Evolutionary conservation across 2,329 filamentous ascomycete genomes (phyloP).

Genomic region (Aspergillus pseudoterreus): DNA sequence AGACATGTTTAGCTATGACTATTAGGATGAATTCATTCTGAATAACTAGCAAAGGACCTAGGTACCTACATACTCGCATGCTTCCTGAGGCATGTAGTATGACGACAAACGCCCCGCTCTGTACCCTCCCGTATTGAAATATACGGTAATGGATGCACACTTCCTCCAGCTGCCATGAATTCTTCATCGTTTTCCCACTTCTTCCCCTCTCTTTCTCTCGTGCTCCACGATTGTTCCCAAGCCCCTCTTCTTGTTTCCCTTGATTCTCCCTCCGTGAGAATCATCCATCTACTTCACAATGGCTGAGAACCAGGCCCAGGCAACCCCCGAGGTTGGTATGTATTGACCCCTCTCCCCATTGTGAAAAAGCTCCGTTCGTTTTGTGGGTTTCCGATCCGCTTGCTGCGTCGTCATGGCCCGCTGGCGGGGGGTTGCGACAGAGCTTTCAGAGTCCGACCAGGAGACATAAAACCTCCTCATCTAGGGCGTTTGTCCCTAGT

Average conservation of each 20-base stretch:
- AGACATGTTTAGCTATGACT: too few relatives aligned
- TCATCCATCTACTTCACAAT: slow-evolving; percentile 28
- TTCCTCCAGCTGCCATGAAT: too few relatives aligned
- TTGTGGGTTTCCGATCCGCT: slow-evolving; percentile 27
- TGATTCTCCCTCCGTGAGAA: slow-evolving; percentile 18
- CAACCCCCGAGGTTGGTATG: slow-evolving; percentile 39
- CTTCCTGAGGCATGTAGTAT: too few relatives aligned
- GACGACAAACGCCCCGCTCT: too few relatives aligned
- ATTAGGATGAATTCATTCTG: too few relatives aligned
- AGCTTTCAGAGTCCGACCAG: not conserved
- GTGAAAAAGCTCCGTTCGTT: slow-evolving; percentile 29
- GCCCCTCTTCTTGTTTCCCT: not conserved
- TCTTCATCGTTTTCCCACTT: slow-evolving; percentile 12
- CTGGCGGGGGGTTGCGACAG: slow-evolving; percentile 1
- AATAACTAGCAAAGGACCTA: too few relatives aligned
- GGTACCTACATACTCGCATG: too few relatives aligned
- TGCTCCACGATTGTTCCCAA: slow-evolving; percentile 15
- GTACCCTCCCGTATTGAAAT: too few relatives aligned
- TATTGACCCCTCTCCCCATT: slow-evolving; percentile 20
- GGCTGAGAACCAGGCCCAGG: slow-evolving; percentile 31
- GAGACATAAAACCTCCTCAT: not conserved
- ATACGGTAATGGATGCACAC: too few relatives aligned
- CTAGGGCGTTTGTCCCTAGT: not conserved
- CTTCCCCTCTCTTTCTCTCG: slow-evolving; percentile 8
- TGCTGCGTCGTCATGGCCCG: slow-evolving; percentile 20